Conservation (phyloP, 148 eudicot species). For the Silene conica region DNA sequence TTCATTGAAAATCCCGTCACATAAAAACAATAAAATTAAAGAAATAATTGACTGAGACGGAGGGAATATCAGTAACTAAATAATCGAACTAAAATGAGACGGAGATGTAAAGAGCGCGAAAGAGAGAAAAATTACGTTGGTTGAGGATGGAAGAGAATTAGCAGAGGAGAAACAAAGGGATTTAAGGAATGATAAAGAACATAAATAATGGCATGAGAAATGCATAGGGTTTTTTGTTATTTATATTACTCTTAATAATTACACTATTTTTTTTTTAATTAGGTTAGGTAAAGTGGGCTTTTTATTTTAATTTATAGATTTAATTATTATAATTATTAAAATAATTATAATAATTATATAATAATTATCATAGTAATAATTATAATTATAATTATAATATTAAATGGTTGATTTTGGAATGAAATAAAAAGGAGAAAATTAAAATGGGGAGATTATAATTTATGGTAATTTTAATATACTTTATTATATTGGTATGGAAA, state of each 20-base stretch:
- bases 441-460: background rate
- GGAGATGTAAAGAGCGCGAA: background rate
- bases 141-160: background rate
- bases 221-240: slow-evolving; percentile 3
- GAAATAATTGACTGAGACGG: background rate
- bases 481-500: too few relatives aligned
- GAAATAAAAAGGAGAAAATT: background rate
- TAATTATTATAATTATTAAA: too few relatives aligned
- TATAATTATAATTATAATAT: too few relatives aligned
- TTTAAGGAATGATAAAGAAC: background rate
- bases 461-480: background rate
- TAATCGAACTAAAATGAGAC: background rate
- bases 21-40: background rate
- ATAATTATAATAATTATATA: too few relatives aligned
- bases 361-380: too few relatives aligned
- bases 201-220: background rate
- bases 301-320: too few relatives aligned
- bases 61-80: background rate
- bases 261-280: background rate
- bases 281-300: background rate
- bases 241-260: background rate
- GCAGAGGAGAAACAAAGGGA: background rate
- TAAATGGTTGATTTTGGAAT: background rate
- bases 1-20: background rate
- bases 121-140: background rate